Base-by-base conservation (phyloP, 768 basidiomycete species). In the Serendipita sp. region DNA sequence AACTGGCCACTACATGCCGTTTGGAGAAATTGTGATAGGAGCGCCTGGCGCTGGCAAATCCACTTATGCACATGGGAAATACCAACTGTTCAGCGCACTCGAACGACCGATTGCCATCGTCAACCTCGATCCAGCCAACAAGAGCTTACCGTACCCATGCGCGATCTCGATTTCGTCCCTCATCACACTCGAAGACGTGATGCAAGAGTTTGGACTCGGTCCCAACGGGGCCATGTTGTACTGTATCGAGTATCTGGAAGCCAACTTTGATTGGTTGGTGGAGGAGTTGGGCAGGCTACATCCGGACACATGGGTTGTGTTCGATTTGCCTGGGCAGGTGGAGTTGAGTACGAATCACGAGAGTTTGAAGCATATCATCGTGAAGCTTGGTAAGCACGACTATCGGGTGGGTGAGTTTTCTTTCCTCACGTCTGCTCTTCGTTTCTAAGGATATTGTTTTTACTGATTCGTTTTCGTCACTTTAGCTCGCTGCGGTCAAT, bases 291-390 rank as follows among this genome's bases (percentile, higher is more conserved):
- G 75, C 63, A 83, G 81, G 69, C 76, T 87, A 23, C 86, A 83
- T 16, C 75, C 77, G 31, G 88, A 90, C 67, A 83, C 84, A 27
- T 97, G 95, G 73, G 81, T 97, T 43, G 77, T 99, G 40, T 96
- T 99, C 73, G 96, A 99, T 73, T 81, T 96, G 3, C 93, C 96
- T 0, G 96, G 96, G 0, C 96, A 99, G 76, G 96, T 98, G 62
- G 96, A 99, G 73, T 76, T 99, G 58, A 92, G 89, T 73, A 99
- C 96, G 62, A 96, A 95, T 72, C 95, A 98, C 72, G 84, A 86
- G 5, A 91, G 91, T 69, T 71, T 97, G 69, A 92, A 88, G 76
- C 79, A 77, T 62, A 87, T 98, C 66, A 78, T 95, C 3, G 78
- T 80, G 44, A 82, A 76, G 70, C 74, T 94, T 65, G 77, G 77